Evolutionary conservation across 805 yeast genomes (phyloP), one percentile per base, ranked within the genome.

Genomic region (Saccharomyces jurei): DNA sequence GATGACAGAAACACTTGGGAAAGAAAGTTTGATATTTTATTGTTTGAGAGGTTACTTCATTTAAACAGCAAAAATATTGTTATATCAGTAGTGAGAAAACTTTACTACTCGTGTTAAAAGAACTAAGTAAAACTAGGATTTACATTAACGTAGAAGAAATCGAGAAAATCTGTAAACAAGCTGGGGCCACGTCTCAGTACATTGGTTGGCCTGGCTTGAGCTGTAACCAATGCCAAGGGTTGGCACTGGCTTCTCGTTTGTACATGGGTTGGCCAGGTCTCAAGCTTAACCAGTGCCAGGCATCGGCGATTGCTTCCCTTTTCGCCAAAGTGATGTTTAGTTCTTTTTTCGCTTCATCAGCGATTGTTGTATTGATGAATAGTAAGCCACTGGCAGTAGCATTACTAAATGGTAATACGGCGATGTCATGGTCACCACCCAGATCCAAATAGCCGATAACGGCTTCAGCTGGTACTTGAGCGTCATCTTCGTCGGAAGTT

Each of bases 351-450:
- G 71, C 71, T 48, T 54, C 58, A 11, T 58, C 59, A n/a, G 59
- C 57, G 49, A 69, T 62, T 6, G 71, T 69, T 9, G 71, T 58
- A 58, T 69, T 69, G 31, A 68, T 60, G 48, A 69, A 63, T 46
- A 69, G 49, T 10, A 68, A 27, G 49, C 71, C 72, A 48, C 58
- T 62, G 30, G 55, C 58, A 14, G 71, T 68, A 11, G 59, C 59
- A 49, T 68, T 67, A n/a, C 60, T 44, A 27, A 65, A 60, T 48
- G 71, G 71, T 36, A 64, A 50, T 26, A 66, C 54, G 9, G 66
- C 64, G 50, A 69, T 50, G 49, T 69, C 71, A 1, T 58, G 56
- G 28, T 58, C 60, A 44, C 62, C 63, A 27, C 64, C 61, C 14
- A 68, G 57, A 52, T 68, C 70, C 47, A 68, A 52, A 55, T 62